Base-by-base conservation (phyloP, 805 yeast species). In the Sungouiella thailandica region DNA sequence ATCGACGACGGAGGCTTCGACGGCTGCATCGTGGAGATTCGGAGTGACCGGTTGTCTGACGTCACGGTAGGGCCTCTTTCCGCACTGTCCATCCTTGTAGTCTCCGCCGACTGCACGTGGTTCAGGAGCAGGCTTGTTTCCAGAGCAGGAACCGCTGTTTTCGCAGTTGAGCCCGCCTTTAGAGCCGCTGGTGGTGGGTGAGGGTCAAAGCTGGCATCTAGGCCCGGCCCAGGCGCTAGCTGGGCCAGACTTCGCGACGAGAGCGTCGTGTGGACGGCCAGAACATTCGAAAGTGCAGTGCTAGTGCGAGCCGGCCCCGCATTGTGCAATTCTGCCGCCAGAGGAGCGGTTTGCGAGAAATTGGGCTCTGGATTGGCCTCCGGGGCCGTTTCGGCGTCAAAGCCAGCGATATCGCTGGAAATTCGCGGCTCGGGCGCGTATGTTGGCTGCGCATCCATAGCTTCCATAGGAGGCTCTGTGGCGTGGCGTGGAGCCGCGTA, bases 1-100 rank as follows among this genome's bases (percentile, higher is more conserved):
- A 44, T 39, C 3, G 50, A 33, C n/a, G 53, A 43, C 18, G 50
- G 52, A 7, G 36, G 41, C 7, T 55, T 57, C 5, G 37, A 36
- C 12, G 38, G 42, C 29, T 28, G 27, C 14, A 50, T 43, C 2
- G 54, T 52, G 8, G 65, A 51, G 4, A 65, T 43, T 17, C 67
- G 49, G 18, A 66, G 43, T 10, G 56, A 46, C 28, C 54, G 58
- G 37, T 52, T 53, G 35, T 65, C 69, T 0, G 71, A 58, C 0
- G 58, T 61, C 4, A 65, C 68, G 56, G 9, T 12, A 17, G 17
- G 5, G 17, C 27, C 6, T n/a, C 17, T 25, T 15, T 5, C 9
- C 4, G 11, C 8, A 11, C 15, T 13, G 27, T 15, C 13, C 3
- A 7, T 8, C 7, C 25, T 23, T 12, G 25, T 7, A 6, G 13